These are phyloP conservation scores for Solanum clarkiae DNA, from an alignment of 257 asterid genomes.

Conservation along the genomic window DNA sequence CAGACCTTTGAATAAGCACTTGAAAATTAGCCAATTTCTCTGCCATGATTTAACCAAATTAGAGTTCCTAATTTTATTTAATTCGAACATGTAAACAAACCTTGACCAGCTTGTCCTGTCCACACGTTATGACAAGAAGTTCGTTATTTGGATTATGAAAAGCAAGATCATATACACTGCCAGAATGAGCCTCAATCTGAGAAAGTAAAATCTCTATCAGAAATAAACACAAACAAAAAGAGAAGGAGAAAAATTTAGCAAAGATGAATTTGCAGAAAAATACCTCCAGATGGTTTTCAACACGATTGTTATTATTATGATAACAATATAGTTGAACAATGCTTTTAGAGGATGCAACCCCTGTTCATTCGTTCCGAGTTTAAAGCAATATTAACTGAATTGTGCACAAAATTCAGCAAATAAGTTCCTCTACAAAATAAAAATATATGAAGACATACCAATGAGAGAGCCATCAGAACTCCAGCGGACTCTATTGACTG, in stretches of 20 bases:
- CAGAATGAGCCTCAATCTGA: slow-evolving; percentile 65
- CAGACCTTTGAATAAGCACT: slow-evolving; percentile 36
- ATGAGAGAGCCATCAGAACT: slow-evolving; percentile 46
- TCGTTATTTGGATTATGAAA: slow-evolving; percentile 35
- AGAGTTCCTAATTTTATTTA: not conserved
- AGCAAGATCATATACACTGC: slow-evolving; percentile 63
- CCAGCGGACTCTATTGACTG: slow-evolving; percentile 52
- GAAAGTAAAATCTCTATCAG: not conserved
- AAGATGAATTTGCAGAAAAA: not conserved
- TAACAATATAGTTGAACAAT: slow-evolving; percentile 35
- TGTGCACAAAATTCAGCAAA: not conserved
- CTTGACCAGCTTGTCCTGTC: slow-evolving; percentile 64
- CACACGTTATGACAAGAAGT: slow-evolving; percentile 54
- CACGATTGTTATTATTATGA: slow-evolving; percentile 11
- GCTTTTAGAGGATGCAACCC: slow-evolving; percentile 42
- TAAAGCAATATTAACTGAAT: not conserved
- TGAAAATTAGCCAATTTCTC: not conserved
- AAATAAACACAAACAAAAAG: not conserved
- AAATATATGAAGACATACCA: slow-evolving; percentile 23
- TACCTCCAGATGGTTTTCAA: slow-evolving; percentile 45
- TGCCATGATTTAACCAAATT: not conserved
- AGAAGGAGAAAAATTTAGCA: not conserved
- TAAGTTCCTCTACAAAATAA: not conserved
- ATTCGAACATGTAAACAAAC: slow-evolving; percentile 11
- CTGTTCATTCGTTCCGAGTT: slow-evolving; percentile 13